A percentile compares a stretch with the other conserved stretches of the same genome.
Conservation (phyloP, 768 basidiomycete genomes). For the Tremella fuciformis region DNA sequence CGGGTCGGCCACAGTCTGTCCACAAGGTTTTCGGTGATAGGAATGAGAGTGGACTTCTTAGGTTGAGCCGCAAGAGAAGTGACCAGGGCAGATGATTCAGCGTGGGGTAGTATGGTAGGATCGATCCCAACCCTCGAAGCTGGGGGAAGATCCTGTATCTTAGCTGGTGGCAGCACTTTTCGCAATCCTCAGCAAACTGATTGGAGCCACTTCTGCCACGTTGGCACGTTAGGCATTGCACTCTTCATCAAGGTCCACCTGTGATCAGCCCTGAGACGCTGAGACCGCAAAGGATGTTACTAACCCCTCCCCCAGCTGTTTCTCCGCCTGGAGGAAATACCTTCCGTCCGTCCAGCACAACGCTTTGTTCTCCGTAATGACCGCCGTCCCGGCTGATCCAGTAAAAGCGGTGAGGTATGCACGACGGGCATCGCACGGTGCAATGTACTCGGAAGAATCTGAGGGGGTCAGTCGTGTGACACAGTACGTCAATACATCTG, state of each 20-base stretch:
- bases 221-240: constrained; percentile 66
- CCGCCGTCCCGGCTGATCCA: constrained; percentile 88
- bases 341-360: constrained; percentile 91
- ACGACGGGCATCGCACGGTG: constrained; percentile 76
- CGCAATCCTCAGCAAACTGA: not conserved
- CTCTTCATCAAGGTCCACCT: constrained; percentile 95
- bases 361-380: constrained; percentile 69
- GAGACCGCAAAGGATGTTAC: not conserved
- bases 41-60: constrained; percentile 62
- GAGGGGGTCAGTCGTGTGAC: not conserved
- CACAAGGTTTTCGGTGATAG: constrained; percentile 68
- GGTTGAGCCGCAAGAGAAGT: constrained; percentile 58
- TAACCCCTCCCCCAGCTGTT: constrained; percentile 68
- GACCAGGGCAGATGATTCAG: constrained; percentile 62
- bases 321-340: constrained; percentile 87
- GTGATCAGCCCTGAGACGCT: constrained; percentile 50
- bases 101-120: constrained; percentile 20
- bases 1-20: constrained; percentile 55
- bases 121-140: constrained; percentile 26
- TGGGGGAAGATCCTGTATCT: constrained; percentile 14
- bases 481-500: not conserved
- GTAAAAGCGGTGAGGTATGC: constrained; percentile 90
- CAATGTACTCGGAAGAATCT: constrained; percentile 89
- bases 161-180: not conserved
- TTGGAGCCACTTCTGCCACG: constrained; percentile 30